These are phyloP conservation scores for Penicillium sp. DNA, from an alignment of 2,329 filamentous ascomycete species.

Conservation along the genomic window DNA sequence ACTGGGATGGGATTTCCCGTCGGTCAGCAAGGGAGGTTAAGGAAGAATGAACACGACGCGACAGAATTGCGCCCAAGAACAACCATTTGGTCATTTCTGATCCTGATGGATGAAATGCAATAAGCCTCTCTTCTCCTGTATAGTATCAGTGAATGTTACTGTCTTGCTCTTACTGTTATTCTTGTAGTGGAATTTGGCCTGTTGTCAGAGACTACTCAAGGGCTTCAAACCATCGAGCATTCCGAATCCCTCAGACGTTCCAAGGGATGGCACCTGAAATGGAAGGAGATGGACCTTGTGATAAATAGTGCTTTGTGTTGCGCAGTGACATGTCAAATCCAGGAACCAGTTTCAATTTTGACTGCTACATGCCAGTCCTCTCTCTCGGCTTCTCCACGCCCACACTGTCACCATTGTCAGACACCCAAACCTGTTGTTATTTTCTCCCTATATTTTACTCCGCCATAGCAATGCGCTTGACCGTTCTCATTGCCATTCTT, in stretches of 20 bases:
- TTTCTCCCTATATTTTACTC: too few species aligned
- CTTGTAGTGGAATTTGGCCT: background rate
- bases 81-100: background rate
- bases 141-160: background rate
- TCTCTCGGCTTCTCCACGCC: too few species aligned
- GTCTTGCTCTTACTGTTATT: background rate
- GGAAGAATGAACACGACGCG: background rate
- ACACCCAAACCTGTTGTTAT: too few species aligned
- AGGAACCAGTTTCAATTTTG: background rate
- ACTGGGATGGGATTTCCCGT: conserved; percentile 15
- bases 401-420: too few species aligned
- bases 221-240: background rate
- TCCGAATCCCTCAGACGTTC: background rate
- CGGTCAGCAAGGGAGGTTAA: background rate
- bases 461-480: background rate
- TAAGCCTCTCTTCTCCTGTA: background rate
- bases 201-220: background rate
- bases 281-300: background rate
- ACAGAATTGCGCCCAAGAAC: too few species aligned
- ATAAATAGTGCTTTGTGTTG: background rate
- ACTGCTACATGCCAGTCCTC: background rate
- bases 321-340: background rate
- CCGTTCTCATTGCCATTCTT: background rate
- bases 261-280: background rate
- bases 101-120: too few species aligned